Percentiles rank a stretch among this genome's conserved stretches.
These are phyloP conservation scores for Penicillium robsamsonii DNA, from an alignment of 495 filamentous ascomycete species.

Conservation along the genomic window DNA sequence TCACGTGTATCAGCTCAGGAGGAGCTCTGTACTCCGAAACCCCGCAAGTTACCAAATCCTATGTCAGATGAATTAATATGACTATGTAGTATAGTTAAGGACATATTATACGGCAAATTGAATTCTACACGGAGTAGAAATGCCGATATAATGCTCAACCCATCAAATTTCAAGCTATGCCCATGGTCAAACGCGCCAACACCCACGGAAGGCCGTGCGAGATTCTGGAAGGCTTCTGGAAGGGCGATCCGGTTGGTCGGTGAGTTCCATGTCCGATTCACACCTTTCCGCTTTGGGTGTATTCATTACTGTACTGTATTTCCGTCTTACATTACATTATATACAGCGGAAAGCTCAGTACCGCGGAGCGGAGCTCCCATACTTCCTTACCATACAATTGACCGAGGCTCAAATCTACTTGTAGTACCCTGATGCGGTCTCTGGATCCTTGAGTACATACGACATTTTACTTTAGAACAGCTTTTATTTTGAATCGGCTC, in stretches of 20 bases:
- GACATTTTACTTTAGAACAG: not conserved
- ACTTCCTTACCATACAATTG: constrained; percentile 2
- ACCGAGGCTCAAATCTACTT: constrained; percentile 1
- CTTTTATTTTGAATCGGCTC: not conserved
- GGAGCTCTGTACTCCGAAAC: constrained; percentile 34
- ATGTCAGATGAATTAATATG: too few relatives aligned
- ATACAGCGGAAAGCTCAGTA: not conserved
- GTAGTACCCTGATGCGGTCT: not conserved
- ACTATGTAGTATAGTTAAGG: not conserved
- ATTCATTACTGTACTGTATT: not conserved
- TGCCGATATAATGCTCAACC: not conserved
- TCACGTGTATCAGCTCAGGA: constrained; percentile 22
- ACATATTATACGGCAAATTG: not conserved
- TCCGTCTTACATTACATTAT: not conserved
- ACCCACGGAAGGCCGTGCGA: constrained; percentile 7
- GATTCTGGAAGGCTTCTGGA: constrained; percentile 30
- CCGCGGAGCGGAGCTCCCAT: constrained; percentile 2
- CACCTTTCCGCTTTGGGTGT: constrained; percentile 9
- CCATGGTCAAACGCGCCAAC: constrained; percentile 10
- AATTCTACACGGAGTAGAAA: not conserved
- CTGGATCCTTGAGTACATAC: too few relatives aligned
- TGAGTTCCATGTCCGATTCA: constrained; percentile 8
- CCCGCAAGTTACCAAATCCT: constrained; percentile 6
- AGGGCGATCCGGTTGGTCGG: constrained; percentile 25
- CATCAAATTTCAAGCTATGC: not conserved